A percentile compares a stretch with the other conserved stretches of the same genome.
phyloP scores from a whole-genome alignment of 306 rosid species.

The Canavalia ensiformis region DNA sequence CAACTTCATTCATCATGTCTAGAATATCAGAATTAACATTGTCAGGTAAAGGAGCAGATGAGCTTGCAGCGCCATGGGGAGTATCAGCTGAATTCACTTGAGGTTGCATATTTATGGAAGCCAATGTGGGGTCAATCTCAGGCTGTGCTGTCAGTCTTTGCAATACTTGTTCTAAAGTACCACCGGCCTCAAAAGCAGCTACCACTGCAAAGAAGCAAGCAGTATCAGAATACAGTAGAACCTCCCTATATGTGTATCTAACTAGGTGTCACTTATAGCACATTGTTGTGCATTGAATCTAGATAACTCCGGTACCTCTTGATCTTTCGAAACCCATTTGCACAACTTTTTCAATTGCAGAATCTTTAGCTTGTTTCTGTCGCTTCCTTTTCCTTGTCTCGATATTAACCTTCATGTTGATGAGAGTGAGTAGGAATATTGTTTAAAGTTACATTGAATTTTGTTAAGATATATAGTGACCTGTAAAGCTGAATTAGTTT shows the following conservation, averaged over 20 bases:
- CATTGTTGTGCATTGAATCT: conserved; percentile 19
- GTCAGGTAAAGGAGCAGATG: conserved; percentile 49
- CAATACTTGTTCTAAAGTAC: conserved; percentile 62
- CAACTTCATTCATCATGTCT: conserved; percentile 36
- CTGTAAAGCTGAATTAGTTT: conserved; percentile 79
- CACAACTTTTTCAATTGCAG: conserved; percentile 66
- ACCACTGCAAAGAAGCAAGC: conserved; percentile 62
- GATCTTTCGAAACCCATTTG: conserved; percentile 87
- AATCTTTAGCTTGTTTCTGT: conserved; percentile 52
- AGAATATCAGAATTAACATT: conserved; percentile 25
- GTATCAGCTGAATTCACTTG: conserved; percentile 44
- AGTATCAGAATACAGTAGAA: conserved; percentile 36
- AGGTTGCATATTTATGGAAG: conserved; percentile 35
- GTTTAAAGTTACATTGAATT: conserved; percentile 1
- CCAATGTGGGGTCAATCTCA: conserved; percentile 33
- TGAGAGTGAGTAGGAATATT: conserved; percentile 33
- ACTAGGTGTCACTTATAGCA: conserved; percentile 13
- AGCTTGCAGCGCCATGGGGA: conserved; percentile 49
- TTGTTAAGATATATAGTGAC: conserved; percentile 45
- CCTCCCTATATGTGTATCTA: neutral
- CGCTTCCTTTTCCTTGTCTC: conserved; percentile 82
- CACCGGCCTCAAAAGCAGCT: conserved; percentile 67
- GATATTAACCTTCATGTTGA: conserved; percentile 60
- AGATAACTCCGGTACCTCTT: conserved; percentile 62
- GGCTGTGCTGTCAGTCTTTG: conserved; percentile 55